A percentile compares a stretch with the other conserved stretches of the same genome.
Evolutionary conservation across 768 basidiomycete species (phyloP).

Genomic region (Favolaschia claudopus): DNA sequence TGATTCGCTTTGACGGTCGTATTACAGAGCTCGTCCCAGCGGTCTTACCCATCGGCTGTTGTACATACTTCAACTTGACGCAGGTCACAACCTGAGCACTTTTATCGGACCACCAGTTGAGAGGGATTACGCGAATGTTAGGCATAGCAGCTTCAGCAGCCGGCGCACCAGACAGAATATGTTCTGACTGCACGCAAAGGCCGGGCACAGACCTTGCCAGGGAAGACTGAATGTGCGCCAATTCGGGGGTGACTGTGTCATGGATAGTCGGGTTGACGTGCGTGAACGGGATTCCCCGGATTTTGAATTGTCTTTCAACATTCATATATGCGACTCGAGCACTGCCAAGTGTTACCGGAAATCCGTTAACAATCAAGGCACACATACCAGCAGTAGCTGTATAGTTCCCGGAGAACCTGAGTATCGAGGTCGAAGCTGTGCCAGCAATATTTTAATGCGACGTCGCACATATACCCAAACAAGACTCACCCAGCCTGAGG

Average conservation of each 20-base stretch:
- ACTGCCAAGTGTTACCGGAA: constrained; percentile 44
- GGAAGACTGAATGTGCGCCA: constrained; percentile 71
- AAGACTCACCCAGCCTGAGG: constrained; percentile 30
- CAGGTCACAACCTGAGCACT: constrained; percentile 87
- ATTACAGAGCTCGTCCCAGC: constrained; percentile 69
- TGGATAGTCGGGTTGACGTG: constrained; percentile 69
- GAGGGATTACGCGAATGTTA: constrained; percentile 86
- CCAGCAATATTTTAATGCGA: constrained; percentile 6
- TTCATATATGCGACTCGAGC: constrained; percentile 91
- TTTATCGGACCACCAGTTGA: constrained; percentile 91
- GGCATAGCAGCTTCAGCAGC: constrained; percentile 94
- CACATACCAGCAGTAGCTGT: constrained; percentile 85
- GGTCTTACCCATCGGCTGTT: constrained; percentile 82
- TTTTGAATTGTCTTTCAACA: constrained; percentile 87
- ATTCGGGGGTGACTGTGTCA: constrained; percentile 49
- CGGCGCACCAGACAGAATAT: constrained; percentile 83
- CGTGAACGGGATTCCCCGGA: constrained; percentile 78
- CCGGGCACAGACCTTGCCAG: constrained; percentile 82
- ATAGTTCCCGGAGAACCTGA: constrained; percentile 77
- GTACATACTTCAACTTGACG: constrained; percentile 90
- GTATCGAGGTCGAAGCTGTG: constrained; percentile 75
- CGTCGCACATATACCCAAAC: neutral
- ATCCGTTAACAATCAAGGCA: neutral
- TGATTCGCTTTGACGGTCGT: constrained; percentile 86
- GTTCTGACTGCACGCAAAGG: constrained; percentile 81